Conservation (phyloP, 2,329 filamentous ascomycete genomes). For the Neonectria neomacrospora region DNA sequence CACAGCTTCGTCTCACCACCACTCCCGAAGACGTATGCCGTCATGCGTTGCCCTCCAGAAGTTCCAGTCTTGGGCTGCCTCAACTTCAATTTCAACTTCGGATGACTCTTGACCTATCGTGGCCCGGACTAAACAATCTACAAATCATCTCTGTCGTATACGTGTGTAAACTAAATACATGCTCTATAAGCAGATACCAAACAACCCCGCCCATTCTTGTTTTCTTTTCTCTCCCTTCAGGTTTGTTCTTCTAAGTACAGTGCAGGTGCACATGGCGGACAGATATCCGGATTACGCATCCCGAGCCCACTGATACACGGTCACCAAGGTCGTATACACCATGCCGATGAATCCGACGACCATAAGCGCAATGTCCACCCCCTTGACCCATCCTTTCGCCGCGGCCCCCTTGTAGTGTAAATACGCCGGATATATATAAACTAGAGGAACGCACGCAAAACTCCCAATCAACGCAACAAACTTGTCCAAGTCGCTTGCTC, state of each 20-base stretch:
- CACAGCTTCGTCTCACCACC: slow-evolving; percentile 12
- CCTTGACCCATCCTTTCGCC: slow-evolving; percentile 63
- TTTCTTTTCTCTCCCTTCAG: slow-evolving; percentile 15
- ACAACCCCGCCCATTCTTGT: neutral
- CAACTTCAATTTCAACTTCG: slow-evolving; percentile 4
- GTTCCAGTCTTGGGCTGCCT: slow-evolving; percentile 17
- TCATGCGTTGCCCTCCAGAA: neutral
- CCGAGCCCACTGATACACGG: slow-evolving; percentile 54
- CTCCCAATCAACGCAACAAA: slow-evolving; percentile 80
- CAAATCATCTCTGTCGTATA: neutral
- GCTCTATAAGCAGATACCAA: slow-evolving; percentile 9
- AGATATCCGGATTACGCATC: slow-evolving; percentile 23
- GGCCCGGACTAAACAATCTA: slow-evolving; percentile 10
- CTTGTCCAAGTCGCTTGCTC: slow-evolving; percentile 76
- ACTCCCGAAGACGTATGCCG: slow-evolving; percentile 25
- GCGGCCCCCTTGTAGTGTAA: slow-evolving; percentile 77
- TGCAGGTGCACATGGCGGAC: neutral
- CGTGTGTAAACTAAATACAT: slow-evolving; percentile 6
- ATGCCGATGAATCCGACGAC: slow-evolving; percentile 72
- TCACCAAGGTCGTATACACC: slow-evolving; percentile 76
- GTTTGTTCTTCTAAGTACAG: neutral
- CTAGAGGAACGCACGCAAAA: slow-evolving; percentile 78
- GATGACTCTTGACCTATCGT: slow-evolving; percentile 13
- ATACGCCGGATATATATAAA: slow-evolving; percentile 80
- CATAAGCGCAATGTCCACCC: slow-evolving; percentile 71